Evolutionary conservation across 31 red algal species (phyloP).

Genomic region (Odonthalia washingtoniensis): DNA sequence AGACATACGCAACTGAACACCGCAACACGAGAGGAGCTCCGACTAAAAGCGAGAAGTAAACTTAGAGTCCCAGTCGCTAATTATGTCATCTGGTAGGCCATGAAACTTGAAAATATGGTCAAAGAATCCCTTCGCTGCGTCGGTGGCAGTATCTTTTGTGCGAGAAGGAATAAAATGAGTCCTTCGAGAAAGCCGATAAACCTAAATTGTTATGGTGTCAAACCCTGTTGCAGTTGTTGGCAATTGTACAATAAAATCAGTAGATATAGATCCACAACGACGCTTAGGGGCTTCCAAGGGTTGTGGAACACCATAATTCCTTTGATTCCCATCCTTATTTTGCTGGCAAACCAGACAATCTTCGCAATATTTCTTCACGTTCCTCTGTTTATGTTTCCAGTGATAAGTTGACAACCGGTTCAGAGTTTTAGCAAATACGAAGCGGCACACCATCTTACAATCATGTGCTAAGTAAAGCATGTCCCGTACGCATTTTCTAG

Average conservation of each 20-base stretch:
- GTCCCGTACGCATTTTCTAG: neutral
- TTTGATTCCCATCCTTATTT: constrained; percentile 3
- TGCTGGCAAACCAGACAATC: neutral
- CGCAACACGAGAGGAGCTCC: neutral
- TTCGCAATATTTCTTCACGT: constrained; percentile 4
- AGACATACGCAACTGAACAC: neutral
- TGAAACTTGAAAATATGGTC: constrained; percentile 3
- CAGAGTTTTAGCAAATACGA: constrained; percentile 10
- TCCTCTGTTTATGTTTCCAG: constrained; percentile 4
- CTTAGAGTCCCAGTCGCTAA: constrained; percentile 12
- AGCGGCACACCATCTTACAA: neutral
- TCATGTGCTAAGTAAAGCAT: constrained; percentile 19
- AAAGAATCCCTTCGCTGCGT: constrained; percentile 17
- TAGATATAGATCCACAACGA: neutral
- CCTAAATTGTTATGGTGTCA: constrained; percentile 26
- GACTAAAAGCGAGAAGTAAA: constrained; percentile 10
- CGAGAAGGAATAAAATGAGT: constrained; percentile 13
- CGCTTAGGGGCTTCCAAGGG: neutral
- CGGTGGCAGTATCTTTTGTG: neutral
- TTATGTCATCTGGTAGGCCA: constrained; percentile 22
- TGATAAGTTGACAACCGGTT: neutral
- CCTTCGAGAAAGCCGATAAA: neutral
- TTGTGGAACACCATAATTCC: neutral
- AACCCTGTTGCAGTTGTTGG: neutral
- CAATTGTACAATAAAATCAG: constrained; percentile 21